phyloP scores from a whole-genome alignment of 805 yeast species.

The Lipomyces yamanashiensis region DNA sequence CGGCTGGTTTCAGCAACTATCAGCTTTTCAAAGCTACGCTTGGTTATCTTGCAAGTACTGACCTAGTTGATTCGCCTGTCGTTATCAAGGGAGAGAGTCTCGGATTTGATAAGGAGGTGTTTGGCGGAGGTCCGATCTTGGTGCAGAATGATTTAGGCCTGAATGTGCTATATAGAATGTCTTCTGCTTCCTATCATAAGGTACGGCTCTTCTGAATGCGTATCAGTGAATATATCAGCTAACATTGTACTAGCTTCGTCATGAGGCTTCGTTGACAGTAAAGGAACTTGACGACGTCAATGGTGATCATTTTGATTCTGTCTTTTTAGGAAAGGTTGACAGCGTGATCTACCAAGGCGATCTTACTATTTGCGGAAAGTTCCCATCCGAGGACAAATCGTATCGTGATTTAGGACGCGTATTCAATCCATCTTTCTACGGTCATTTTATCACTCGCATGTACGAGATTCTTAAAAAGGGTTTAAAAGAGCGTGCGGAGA shows the following conservation, averaged over 20 bases:
- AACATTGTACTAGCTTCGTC: constrained; percentile 51
- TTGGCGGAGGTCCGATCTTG: constrained; percentile 21
- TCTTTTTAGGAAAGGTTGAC: constrained; percentile 66
- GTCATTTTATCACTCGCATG: constrained; percentile 51
- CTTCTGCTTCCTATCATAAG: constrained; percentile 15
- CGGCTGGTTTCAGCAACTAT: constrained; percentile 89
- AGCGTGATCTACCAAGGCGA: constrained; percentile 65
- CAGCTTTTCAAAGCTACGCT: constrained; percentile 91
- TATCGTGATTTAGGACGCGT: constrained; percentile 27
- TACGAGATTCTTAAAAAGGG: constrained; percentile 39
- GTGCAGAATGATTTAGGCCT: constrained; percentile 19
- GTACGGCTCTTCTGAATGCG: background rate
- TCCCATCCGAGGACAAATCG: constrained; percentile 28
- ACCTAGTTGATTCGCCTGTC: constrained; percentile 51
- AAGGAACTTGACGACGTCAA: constrained; percentile 74
- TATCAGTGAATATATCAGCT: constrained; percentile 21
- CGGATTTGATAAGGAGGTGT: constrained; percentile 9
- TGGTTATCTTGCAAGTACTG: constrained; percentile 79
- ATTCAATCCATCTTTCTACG: constrained; percentile 26
- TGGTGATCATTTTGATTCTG: constrained; percentile 78
- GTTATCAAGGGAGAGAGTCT: background rate
- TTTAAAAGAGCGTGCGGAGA: constrained; percentile 47
- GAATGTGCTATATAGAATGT: constrained; percentile 31
- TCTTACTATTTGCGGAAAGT: constrained; percentile 23
- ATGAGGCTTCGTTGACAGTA: constrained; percentile 71